These are phyloP conservation scores for Falciphora oryzae DNA, from an alignment of 2,329 filamentous ascomycete genomes.

Conservation along the genomic window DNA sequence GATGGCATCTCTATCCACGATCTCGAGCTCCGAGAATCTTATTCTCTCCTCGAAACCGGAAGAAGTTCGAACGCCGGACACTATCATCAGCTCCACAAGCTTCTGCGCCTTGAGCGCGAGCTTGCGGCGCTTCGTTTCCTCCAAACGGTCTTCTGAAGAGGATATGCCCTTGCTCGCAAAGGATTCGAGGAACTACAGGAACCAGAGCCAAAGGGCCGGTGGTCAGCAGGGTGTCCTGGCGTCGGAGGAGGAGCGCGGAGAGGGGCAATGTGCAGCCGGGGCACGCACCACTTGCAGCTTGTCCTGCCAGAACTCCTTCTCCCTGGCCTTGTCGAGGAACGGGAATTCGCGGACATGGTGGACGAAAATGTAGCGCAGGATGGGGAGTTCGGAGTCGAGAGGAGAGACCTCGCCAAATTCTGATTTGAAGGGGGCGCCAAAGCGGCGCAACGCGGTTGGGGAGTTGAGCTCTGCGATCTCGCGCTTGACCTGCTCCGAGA, in stretches of 20 bases:
- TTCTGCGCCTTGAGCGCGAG: slow-evolving; percentile 90
- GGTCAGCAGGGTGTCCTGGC: background rate
- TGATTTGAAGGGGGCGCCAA: slow-evolving; percentile 91
- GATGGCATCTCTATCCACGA: slow-evolving; percentile 88
- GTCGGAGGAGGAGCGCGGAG: background rate
- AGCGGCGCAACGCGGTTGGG: slow-evolving; percentile 87
- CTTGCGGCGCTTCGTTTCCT: slow-evolving; percentile 93
- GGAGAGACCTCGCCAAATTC: slow-evolving; percentile 89
- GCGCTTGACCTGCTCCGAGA: slow-evolving; percentile 80
- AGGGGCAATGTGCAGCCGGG: background rate
- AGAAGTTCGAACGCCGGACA: slow-evolving; percentile 90
- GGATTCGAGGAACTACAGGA: slow-evolving; percentile 77
- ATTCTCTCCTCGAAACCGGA: slow-evolving; percentile 98
- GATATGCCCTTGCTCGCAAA: slow-evolving; percentile 97
- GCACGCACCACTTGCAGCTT: slow-evolving; percentile 82
- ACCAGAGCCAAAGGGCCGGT: background rate
- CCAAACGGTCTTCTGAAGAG: slow-evolving; percentile 88
- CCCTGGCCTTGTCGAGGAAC: slow-evolving; percentile 90
- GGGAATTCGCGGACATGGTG: slow-evolving; percentile 97
- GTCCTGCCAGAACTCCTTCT: slow-evolving; percentile 99
- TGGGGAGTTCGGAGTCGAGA: slow-evolving; percentile 86
- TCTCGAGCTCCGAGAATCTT: slow-evolving; percentile 92
- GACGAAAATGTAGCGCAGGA: slow-evolving; percentile 94
- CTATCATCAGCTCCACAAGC: slow-evolving; percentile 98
- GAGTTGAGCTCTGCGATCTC: slow-evolving; percentile 93